These are phyloP conservation scores for Pseudohyphozyma bogoriensis DNA, from an alignment of 768 basidiomycete genomes.

Conservation along the genomic window DNA sequence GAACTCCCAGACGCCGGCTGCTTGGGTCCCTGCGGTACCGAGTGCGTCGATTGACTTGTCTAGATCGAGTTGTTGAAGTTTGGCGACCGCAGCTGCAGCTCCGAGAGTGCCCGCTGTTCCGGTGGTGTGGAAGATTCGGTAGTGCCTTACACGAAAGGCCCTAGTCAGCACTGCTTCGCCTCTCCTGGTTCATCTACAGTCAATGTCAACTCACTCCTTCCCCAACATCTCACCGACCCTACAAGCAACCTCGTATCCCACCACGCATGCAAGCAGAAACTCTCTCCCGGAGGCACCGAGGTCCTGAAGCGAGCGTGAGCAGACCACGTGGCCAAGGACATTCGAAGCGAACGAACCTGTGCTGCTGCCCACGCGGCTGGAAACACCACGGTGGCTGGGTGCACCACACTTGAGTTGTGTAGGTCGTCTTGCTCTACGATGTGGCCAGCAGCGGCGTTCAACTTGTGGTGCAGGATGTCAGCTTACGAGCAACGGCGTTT, in stretches of 20 bases:
- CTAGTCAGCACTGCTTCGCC: no score
- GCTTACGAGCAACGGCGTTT: no score
- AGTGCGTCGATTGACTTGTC: not conserved
- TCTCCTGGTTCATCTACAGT: not conserved
- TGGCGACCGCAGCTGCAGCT: not conserved
- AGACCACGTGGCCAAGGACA: no score
- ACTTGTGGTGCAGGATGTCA: not conserved
- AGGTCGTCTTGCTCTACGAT: not conserved
- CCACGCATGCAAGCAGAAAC: not conserved
- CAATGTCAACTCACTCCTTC: not conserved
- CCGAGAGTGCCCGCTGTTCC: not conserved
- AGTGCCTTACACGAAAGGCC: not conserved
- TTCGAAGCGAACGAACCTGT: not conserved
- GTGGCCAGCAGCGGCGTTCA: not conserved
- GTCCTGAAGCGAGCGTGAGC: not conserved
- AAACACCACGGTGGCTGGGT: not conserved
- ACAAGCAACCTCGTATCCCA: not conserved
- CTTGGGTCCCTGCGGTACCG: not conserved
- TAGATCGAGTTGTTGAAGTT: not conserved
- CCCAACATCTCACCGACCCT: not conserved
- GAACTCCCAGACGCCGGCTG: not conserved
- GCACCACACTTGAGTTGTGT: not conserved
- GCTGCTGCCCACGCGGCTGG: not conserved
- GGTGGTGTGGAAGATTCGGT: not conserved
- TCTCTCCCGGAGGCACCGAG: not conserved